Conservation (phyloP, 2,329 filamentous ascomycete genomes). For the Nigrospora sphaerica region DNA sequence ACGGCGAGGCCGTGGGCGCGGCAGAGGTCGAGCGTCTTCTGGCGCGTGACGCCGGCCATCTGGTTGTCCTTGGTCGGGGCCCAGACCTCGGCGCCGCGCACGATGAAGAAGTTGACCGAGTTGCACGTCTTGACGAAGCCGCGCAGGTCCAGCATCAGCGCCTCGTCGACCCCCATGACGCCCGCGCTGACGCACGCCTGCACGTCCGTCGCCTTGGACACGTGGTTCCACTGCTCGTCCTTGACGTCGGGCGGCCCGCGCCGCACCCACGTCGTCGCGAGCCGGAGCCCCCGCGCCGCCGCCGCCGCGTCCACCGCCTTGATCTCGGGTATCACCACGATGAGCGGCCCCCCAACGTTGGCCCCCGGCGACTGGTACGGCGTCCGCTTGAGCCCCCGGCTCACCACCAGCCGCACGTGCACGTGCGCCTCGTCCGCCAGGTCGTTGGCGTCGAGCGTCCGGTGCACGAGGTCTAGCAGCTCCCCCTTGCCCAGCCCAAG, state of each 20-base stretch:
- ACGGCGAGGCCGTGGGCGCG: conserved; percentile 15
- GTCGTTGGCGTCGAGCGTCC: conserved; percentile 17
- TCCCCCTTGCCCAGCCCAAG: conserved; percentile 17
- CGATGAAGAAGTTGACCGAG: conserved; percentile 24
- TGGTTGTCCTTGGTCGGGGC: conserved; percentile 22
- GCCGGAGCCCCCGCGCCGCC: conserved; percentile 13
- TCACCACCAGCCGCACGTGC: conserved; percentile 20
- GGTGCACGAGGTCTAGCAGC: conserved; percentile 13
- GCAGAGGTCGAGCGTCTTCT: conserved; percentile 22
- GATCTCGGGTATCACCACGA: conserved; percentile 22
- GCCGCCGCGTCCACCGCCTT: conserved; percentile 15
- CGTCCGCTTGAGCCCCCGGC: conserved; percentile 17
- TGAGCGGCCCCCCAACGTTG: conserved; percentile 19
- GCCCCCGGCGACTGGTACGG: conserved; percentile 19
- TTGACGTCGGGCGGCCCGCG: conserved; percentile 22
- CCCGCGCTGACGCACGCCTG: conserved; percentile 21
- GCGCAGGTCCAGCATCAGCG: conserved; percentile 19
- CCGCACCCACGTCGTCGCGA: conserved; percentile 20
- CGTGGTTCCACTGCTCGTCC: conserved; percentile 24
- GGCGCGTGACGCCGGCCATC: conserved; percentile 23
- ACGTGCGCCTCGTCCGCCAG: conserved; percentile 18
- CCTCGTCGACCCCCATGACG: conserved; percentile 21
- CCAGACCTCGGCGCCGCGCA: conserved; percentile 23
- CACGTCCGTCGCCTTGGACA: conserved; percentile 22
- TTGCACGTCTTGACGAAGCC: conserved; percentile 24